Conservation (phyloP, 73 alveolate genomes). For the Paramecium caudatum region DNA sequence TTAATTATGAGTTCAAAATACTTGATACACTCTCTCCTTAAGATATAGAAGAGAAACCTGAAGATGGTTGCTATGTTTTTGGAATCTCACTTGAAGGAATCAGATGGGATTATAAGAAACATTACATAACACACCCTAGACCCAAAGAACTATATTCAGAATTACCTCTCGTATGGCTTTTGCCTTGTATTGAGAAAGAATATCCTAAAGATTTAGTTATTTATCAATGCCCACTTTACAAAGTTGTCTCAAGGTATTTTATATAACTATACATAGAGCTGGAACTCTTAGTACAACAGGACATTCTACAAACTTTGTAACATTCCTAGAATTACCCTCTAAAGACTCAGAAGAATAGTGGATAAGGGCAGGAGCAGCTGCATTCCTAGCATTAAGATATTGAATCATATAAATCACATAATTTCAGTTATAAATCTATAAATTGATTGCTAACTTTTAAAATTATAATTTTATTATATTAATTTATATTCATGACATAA, state of each 20-base stretch:
- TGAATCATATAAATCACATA: constrained; percentile 69
- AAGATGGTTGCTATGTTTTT: constrained; percentile 93
- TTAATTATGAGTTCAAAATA: constrained; percentile 88
- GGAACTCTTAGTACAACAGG: constrained; percentile 98
- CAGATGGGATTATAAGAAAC: constrained; percentile 92
- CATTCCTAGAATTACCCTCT: constrained; percentile 95
- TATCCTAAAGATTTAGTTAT: constrained; percentile 46
- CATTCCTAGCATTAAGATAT: constrained; percentile 88
- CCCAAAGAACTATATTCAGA: constrained; percentile 88
- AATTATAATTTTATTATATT: too few species aligned
- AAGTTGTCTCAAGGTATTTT: constrained; percentile 30
- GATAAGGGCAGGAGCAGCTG: constrained; percentile 99
- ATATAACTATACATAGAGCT: background rate
- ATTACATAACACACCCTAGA: constrained; percentile 84
- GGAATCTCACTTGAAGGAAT: constrained; percentile 91
- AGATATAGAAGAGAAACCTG: constrained; percentile 94
- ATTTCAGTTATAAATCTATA: too few species aligned
- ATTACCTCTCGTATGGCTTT: constrained; percentile 82
- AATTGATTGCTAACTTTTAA: too few species aligned
- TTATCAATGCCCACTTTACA: constrained; percentile 49
- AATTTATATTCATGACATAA: constrained; percentile 39
- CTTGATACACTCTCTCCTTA: constrained; percentile 88
- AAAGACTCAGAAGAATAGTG: constrained; percentile 95
- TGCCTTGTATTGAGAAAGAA: constrained; percentile 55
- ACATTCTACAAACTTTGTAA: constrained; percentile 97